These are phyloP conservation scores for Stygiomarasmius scandens DNA, from an alignment of 1,284 basidiomycete species.

Conservation along the genomic window DNA sequence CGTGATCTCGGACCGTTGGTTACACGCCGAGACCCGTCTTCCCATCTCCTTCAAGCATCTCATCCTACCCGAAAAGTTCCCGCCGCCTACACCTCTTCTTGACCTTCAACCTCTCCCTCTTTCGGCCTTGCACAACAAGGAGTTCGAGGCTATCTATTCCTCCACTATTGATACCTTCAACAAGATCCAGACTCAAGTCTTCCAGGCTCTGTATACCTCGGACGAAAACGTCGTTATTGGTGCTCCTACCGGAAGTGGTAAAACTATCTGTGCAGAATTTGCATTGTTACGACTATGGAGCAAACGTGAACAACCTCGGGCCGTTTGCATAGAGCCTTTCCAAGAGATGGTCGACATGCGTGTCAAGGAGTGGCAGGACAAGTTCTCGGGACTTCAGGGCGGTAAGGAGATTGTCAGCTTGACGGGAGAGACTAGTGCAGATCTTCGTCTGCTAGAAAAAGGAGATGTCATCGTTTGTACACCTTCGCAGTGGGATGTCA, in stretches of 20 bases:
- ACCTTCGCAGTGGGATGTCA: constrained; percentile 92
- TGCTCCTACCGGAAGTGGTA: constrained; percentile 95
- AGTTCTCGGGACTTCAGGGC: constrained; percentile 82
- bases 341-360: constrained; percentile 96
- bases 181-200: constrained; percentile 99
- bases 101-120: constrained; percentile 92
- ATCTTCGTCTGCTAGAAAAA: constrained; percentile 89
- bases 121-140: constrained; percentile 89
- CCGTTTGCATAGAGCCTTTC: constrained; percentile 95
- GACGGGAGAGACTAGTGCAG: constrained; percentile 94
- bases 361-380: constrained; percentile 86
- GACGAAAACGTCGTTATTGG: constrained; percentile 97
- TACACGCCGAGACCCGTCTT: constrained; percentile 92
- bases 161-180: constrained; percentile 85
- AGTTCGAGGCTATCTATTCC: constrained; percentile 86
- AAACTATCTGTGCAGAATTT: constrained; percentile 97
- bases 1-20: constrained; percentile 93
- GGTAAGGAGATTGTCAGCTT: constrained; percentile 93
- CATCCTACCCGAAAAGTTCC: constrained; percentile 97
- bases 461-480: constrained; percentile 94
- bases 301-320: constrained; percentile 80
- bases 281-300: constrained; percentile 93
- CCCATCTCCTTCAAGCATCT: constrained; percentile 98
- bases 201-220: constrained; percentile 95
- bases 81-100: constrained; percentile 88